These are phyloP conservation scores for Zymoseptoria ardabiliae DNA, from an alignment of 2,329 filamentous ascomycete genomes.

Conservation along the genomic window DNA sequence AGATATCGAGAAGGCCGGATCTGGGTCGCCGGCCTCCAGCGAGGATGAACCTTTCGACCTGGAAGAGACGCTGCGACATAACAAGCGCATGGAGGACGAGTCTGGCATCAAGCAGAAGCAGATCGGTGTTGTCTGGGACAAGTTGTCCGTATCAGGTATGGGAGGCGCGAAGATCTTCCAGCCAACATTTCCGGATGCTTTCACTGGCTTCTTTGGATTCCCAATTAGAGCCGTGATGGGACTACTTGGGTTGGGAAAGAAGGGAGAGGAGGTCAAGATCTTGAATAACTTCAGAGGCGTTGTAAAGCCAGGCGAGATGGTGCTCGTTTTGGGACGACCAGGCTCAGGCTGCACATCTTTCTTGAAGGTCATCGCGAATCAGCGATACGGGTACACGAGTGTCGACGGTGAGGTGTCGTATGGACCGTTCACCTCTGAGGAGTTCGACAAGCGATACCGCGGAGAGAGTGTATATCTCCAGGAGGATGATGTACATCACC, in stretches of 20 bases:
- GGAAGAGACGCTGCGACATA: conserved; percentile 64
- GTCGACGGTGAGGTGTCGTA: conserved; percentile 58
- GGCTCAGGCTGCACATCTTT: conserved; percentile 53
- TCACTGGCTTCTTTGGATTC: conserved; percentile 62
- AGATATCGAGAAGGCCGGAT: conserved; percentile 54
- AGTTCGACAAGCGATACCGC: conserved; percentile 64
- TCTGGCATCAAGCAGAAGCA: conserved; percentile 71
- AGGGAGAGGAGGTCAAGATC: conserved; percentile 65
- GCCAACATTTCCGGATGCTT: conserved; percentile 53
- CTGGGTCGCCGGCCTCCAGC: conserved; percentile 34
- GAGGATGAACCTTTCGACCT: conserved; percentile 61
- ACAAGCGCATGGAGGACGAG: conserved; percentile 61
- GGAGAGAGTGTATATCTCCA: conserved; percentile 82
- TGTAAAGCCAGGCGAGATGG: conserved; percentile 78
- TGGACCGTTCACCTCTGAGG: conserved; percentile 62
- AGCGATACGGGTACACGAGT: conserved; percentile 52
- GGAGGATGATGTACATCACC: conserved; percentile 78
- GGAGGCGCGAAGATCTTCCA: conserved; percentile 57
- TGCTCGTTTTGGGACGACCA: conserved; percentile 71
- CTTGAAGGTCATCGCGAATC: conserved; percentile 48
- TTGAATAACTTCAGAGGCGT: conserved; percentile 61
- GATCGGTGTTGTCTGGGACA: conserved; percentile 59
- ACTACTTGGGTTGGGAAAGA: conserved; percentile 58
- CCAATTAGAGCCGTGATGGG: conserved; percentile 54
- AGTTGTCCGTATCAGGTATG: conserved; percentile 56